Conservation (phyloP, 768 basidiomycete genomes). For the Sistotremastrum niveocremeum region DNA sequence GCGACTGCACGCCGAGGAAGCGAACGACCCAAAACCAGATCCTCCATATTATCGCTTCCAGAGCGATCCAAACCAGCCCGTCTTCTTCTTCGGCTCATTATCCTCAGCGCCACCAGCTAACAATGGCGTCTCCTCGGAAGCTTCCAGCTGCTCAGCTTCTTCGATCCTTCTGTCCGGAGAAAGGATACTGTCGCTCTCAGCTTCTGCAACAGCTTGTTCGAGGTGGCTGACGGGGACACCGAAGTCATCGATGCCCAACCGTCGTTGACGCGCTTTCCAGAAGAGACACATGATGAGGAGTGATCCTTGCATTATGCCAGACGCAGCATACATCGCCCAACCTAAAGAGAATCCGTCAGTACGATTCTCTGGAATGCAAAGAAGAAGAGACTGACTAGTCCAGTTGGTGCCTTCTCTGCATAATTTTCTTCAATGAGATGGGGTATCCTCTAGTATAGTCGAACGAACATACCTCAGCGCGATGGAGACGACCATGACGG, state of each 20-base stretch:
- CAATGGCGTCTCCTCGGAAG: too few species aligned
- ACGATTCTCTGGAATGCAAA: not conserved
- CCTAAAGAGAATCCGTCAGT: constrained; percentile 24
- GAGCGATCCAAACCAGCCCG: too few species aligned
- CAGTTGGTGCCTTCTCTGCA: constrained; percentile 66
- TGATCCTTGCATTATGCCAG: constrained; percentile 72
- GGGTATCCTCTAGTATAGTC: not conserved
- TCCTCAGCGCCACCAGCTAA: too few species aligned
- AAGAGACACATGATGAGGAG: constrained; percentile 75
- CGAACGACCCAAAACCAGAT: too few species aligned
- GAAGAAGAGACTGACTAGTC: constrained; percentile 42
- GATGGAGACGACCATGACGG: constrained; percentile 77
- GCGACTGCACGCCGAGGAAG: too few species aligned
- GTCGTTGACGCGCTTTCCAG: constrained; percentile 71
- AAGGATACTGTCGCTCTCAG: too few species aligned
- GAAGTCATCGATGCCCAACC: constrained; percentile 79
- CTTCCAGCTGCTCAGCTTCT: too few species aligned
- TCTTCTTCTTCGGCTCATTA: too few species aligned
- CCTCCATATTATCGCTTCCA: too few species aligned
- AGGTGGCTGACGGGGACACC: constrained; percentile 22
- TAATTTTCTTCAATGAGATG: not conserved
- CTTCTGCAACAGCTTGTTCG: too few species aligned
- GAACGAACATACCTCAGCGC: constrained; percentile 40
- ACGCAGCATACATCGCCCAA: constrained; percentile 70
- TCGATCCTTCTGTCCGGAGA: too few species aligned